Conservation (phyloP, 176 grass and related monocot species). For the Avena insularis region DNA sequence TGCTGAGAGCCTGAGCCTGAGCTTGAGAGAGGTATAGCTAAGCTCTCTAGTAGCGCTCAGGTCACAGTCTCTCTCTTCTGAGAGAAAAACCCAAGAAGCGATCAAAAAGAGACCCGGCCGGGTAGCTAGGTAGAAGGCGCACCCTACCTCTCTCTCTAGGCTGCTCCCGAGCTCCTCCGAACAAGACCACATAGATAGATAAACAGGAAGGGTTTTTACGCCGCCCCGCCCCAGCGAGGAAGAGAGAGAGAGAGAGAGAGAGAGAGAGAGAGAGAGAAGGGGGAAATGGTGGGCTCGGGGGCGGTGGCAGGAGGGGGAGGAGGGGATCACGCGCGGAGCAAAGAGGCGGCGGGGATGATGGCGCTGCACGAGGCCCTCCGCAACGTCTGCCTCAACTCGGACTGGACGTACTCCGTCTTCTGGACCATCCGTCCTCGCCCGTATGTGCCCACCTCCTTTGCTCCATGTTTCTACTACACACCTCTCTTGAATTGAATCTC, state of each 20-base stretch:
- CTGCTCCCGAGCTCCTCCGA: slow-evolving; percentile 23
- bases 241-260: neutral
- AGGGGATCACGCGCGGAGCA: slow-evolving; percentile 80
- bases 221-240: neutral
- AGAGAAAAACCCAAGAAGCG: slow-evolving; percentile 43
- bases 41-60: neutral
- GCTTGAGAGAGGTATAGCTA: neutral
- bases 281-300: slow-evolving; percentile 82
- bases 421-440: slow-evolving; percentile 99
- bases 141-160: slow-evolving; percentile 25
- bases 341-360: slow-evolving; percentile 97
- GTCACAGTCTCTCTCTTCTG: neutral
- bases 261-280: neutral
- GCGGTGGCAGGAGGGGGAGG: slow-evolving; percentile 54
- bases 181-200: neutral
- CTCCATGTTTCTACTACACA: neutral
- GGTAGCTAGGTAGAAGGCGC: slow-evolving; percentile 30
- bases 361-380: slow-evolving; percentile 94
- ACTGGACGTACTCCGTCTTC: slow-evolving; percentile 99
- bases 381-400: slow-evolving; percentile 95
- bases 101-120: slow-evolving; percentile 50
- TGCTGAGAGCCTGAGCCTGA: neutral
- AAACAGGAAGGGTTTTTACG: slow-evolving; percentile 29
- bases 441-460: slow-evolving; percentile 35
- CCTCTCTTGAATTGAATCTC: neutral